phyloP scores from a whole-genome alignment of 1,284 basidiomycete genomes.

The Malassezia brasiliensis region DNA sequence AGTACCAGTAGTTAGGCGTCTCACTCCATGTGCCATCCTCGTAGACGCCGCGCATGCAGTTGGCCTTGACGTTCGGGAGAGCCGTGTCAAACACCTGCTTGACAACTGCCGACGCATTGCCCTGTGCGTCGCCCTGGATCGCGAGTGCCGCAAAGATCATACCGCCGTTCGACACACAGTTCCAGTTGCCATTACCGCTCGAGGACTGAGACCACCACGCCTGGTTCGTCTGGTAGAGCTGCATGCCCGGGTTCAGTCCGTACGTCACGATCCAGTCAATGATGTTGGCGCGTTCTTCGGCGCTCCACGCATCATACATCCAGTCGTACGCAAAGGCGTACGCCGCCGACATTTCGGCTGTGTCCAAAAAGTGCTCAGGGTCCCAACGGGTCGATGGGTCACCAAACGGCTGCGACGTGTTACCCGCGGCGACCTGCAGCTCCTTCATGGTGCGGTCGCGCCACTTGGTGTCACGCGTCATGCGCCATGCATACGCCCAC shows the following conservation, averaged over 20 bases:
- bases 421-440: slow-evolving; percentile 52
- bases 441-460: slow-evolving; percentile 75
- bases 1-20: slow-evolving; percentile 64
- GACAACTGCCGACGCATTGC: slow-evolving; percentile 69
- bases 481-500: slow-evolving; percentile 77
- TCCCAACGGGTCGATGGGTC: slow-evolving; percentile 58
- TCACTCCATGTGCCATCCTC: slow-evolving; percentile 88
- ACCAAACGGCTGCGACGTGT: slow-evolving; percentile 55
- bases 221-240: slow-evolving; percentile 45
- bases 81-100: slow-evolving; percentile 60
- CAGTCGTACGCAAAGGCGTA: slow-evolving; percentile 79
- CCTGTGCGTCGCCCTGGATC: slow-evolving; percentile 58
- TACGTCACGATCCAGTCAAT: slow-evolving; percentile 66
- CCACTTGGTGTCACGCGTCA: slow-evolving; percentile 84
- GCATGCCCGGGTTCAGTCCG: slow-evolving; percentile 56
- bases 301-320: slow-evolving; percentile 74
- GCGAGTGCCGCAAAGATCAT: slow-evolving; percentile 80
- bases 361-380: slow-evolving; percentile 80
- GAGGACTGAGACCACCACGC: slow-evolving; percentile 51
- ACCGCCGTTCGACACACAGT: slow-evolving; percentile 90
- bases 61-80: slow-evolving; percentile 64
- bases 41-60: slow-evolving; percentile 60
- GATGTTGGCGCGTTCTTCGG: slow-evolving; percentile 63
- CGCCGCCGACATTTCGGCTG: slow-evolving; percentile 65
- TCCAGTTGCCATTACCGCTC: slow-evolving; percentile 72